These are phyloP conservation scores for Endocalyx cinctus DNA, from an alignment of 2,329 filamentous ascomycete species.

Conservation along the genomic window DNA sequence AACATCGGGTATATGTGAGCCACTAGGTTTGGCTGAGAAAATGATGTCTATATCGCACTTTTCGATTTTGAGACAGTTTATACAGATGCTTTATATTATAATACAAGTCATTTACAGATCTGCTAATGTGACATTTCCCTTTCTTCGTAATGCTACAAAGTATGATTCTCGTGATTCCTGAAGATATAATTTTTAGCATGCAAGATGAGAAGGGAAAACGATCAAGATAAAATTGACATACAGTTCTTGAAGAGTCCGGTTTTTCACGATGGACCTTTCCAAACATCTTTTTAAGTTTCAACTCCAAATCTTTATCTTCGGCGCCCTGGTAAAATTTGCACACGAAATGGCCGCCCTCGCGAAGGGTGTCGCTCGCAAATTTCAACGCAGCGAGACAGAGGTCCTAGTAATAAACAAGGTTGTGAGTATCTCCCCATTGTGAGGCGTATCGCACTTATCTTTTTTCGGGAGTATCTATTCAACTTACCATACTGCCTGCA, in stretches of 20 bases:
- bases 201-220: neutral
- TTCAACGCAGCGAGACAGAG: constrained; percentile 79
- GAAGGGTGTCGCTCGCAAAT: constrained; percentile 82
- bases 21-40: no score
- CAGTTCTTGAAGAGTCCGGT: constrained; percentile 82
- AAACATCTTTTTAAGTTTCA: constrained; percentile 71
- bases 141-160: constrained; percentile 75
- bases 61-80: constrained; percentile 6
- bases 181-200: constrained; percentile 5
- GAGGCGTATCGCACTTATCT: no score
- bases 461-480: no score
- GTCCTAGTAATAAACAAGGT: constrained; percentile 54
- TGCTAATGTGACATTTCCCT: constrained; percentile 35
- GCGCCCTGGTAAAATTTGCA: constrained; percentile 96
- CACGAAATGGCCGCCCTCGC: constrained; percentile 79
- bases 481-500: constrained; percentile 83
- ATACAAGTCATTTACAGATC: no score
- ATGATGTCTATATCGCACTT: no score
- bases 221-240: constrained; percentile 39
- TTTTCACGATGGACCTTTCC: constrained; percentile 79
- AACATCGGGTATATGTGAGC: no score
- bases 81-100: no score
- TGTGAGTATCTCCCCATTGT: no score
- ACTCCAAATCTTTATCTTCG: constrained; percentile 79
- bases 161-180: constrained; percentile 82